A percentile compares a stretch with the other conserved stretches of the same genome.
Conservation (phyloP, 2,329 filamentous ascomycete species). For the Rutstroemia sp. region DNA sequence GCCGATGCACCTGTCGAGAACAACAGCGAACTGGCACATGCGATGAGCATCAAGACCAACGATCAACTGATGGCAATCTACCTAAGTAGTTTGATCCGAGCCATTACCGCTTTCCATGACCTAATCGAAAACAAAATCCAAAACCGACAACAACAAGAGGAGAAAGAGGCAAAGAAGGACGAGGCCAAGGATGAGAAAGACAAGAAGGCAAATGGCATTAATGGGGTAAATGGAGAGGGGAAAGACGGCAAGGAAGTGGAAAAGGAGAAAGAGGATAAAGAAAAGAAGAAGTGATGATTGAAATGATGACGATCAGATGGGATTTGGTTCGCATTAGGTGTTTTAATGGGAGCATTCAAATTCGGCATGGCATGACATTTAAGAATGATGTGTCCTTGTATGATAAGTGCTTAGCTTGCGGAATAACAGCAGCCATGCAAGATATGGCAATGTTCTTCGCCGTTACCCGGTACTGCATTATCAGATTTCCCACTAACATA, state of each 20-base stretch:
- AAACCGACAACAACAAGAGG: constrained; percentile 93
- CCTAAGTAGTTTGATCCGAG: constrained; percentile 89
- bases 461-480: too few relatives aligned
- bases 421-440: constrained; percentile 14
- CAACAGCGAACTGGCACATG: constrained; percentile 82
- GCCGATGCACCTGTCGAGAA: constrained; percentile 40
- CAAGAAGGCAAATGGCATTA: constrained; percentile 51
- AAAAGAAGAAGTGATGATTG: constrained; percentile 37
- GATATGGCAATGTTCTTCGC: neutral
- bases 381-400: constrained; percentile 27
- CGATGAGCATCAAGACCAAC: constrained; percentile 98
- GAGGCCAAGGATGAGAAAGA: constrained; percentile 54
- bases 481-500: neutral
- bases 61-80: constrained; percentile 99
- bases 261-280: constrained; percentile 49
- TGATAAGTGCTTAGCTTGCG: constrained; percentile 28
- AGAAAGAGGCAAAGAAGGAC: constrained; percentile 77
- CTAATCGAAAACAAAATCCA: constrained; percentile 99
- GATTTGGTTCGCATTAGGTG: constrained; percentile 19
- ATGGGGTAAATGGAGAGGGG: constrained; percentile 43
- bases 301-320: constrained; percentile 11
- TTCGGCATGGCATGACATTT: constrained; percentile 17
- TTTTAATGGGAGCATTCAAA: constrained; percentile 19
- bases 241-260: constrained; percentile 42
- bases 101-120: constrained; percentile 98